Evolutionary conservation across 2,329 filamentous ascomycete species (phyloP).

Genomic region (Penicillium sp.): DNA sequence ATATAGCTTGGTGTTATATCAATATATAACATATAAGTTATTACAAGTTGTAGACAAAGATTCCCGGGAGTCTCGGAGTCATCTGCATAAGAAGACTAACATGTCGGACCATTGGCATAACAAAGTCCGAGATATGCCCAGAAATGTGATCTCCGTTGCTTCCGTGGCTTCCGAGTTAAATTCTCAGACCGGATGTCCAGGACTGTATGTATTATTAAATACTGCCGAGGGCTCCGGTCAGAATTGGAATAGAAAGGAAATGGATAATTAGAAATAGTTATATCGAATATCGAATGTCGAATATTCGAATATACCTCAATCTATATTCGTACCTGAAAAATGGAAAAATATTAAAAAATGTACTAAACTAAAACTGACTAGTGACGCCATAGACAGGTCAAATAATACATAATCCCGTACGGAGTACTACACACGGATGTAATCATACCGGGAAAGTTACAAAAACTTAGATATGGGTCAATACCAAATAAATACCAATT

Average conservation of each 20-base stretch:
- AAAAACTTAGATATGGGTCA: slow-evolving; percentile 20
- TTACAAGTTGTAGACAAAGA: background rate
- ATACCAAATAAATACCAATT: slow-evolving; percentile 26
- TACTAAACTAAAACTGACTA: slow-evolving; percentile 4
- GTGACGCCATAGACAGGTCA: slow-evolving; percentile 31
- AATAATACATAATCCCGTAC: background rate
- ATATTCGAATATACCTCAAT: background rate
- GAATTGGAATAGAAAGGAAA: background rate
- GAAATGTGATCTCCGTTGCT: slow-evolving; percentile 24
- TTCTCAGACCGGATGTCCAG: slow-evolving; percentile 7
- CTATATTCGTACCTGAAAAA: background rate
- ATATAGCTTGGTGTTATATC: background rate
- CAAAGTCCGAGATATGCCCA: slow-evolving; percentile 12
- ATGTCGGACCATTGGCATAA: slow-evolving; percentile 3
- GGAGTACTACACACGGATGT: background rate
- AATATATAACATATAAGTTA: background rate
- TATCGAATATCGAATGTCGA: background rate
- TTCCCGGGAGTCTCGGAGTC: slow-evolving; percentile 1
- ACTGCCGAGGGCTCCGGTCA: slow-evolving; percentile 1
- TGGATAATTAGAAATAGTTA: background rate
- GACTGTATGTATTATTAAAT: background rate
- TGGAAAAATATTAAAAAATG: background rate
- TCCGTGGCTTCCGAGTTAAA: slow-evolving; percentile 30
- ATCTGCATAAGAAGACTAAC: background rate
- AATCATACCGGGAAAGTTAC: background rate